Evolutionary conservation across 2,329 filamentous ascomycete genomes (phyloP).

Genomic region (Alternaria atra): DNA sequence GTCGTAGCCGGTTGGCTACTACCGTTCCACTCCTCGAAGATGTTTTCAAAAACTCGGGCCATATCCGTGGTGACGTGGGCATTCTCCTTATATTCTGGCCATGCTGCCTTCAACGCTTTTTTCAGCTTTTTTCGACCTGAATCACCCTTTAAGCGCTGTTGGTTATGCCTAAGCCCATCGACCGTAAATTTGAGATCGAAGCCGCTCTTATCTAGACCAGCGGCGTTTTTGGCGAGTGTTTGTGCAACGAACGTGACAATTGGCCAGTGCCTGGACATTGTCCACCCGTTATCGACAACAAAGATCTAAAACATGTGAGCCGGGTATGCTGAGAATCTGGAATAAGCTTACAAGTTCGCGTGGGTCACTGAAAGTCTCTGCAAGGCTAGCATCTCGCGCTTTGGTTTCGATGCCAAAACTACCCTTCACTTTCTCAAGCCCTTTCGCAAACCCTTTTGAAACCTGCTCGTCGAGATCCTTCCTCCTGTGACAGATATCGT

Average conservation of each 20-base stretch:
- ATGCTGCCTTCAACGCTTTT: neutral
- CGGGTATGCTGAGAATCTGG: too few relatives aligned
- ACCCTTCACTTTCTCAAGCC: neutral
- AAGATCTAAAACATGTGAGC: neutral
- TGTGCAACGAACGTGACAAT: slow-evolving; percentile 23
- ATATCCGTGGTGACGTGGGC: neutral
- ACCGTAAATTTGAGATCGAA: slow-evolving; percentile 27
- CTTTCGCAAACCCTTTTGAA: neutral
- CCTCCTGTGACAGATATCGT: neutral
- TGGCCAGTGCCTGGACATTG: slow-evolving; percentile 25
- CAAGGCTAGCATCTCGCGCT: neutral
- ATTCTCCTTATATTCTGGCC: neutral
- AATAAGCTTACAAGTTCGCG: neutral
- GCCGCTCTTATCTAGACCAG: slow-evolving; percentile 25
- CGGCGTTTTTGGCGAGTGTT: slow-evolving; percentile 24
- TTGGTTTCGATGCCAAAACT: neutral
- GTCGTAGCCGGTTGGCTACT: neutral
- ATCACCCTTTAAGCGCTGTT: neutral
- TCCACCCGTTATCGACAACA: neutral
- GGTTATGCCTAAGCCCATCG: neutral
- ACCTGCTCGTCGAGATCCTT: neutral
- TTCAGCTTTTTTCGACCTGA: neutral
- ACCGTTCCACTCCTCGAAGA: accelerated
- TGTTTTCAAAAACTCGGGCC: neutral
- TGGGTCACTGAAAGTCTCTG: neutral